Evolutionary conservation across 176 grass and related monocot species (phyloP).

Genomic region (Rhynchospora breviuscula): DNA sequence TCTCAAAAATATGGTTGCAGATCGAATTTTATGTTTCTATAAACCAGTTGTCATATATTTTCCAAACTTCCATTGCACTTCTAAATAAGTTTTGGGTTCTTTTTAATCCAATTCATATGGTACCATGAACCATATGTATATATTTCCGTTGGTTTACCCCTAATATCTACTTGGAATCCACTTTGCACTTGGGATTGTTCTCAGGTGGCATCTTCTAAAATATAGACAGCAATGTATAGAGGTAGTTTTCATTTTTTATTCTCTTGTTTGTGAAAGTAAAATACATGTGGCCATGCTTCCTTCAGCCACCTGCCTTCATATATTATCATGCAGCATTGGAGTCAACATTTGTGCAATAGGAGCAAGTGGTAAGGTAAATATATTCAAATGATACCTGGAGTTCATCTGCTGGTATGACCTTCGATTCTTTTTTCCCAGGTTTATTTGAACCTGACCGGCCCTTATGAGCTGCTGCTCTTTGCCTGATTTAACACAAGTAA

Average conservation of each 20-base stretch:
- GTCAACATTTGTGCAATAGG: not conserved
- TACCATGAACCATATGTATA: not conserved
- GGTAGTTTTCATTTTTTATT: not conserved
- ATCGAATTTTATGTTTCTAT: not conserved
- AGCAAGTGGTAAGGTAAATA: not conserved
- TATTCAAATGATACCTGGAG: conserved; percentile 35
- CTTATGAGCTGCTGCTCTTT: conserved; percentile 36
- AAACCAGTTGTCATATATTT: not conserved
- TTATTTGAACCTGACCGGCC: conserved; percentile 49
- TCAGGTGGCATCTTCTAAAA: not conserved
- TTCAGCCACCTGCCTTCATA: not conserved
- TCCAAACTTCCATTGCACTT: not conserved
- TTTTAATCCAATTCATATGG: not conserved
- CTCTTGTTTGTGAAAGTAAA: not conserved
- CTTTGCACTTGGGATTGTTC: not conserved
- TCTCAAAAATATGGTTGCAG: not conserved
- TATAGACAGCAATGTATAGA: not conserved
- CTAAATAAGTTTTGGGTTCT: not conserved
- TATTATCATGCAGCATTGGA: not conserved
- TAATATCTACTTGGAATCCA: not conserved
- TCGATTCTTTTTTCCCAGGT: conserved; percentile 42
- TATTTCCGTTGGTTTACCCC: not conserved
- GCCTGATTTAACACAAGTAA: conserved; percentile 28
- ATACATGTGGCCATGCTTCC: not conserved
- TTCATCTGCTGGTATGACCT: conserved; percentile 36